These are phyloP conservation scores for Venturia pyrina DNA, from an alignment of 2,329 filamentous ascomycete genomes.

Conservation along the genomic window DNA sequence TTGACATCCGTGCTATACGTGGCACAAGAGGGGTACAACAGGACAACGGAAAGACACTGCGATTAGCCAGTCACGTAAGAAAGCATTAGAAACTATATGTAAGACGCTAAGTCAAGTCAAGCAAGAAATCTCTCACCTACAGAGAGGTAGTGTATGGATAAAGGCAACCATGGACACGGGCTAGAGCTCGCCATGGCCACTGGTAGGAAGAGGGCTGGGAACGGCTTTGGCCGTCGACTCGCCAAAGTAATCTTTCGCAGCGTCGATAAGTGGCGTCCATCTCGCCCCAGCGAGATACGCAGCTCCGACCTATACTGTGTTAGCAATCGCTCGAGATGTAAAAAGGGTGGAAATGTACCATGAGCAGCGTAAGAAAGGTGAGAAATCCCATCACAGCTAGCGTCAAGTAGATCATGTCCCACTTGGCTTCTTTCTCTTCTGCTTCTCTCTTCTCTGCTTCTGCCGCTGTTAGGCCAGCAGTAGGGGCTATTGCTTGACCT, in stretches of 20 bases:
- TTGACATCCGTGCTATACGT: slow-evolving; percentile 93
- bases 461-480: slow-evolving; percentile 32
- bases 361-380: slow-evolving; percentile 58
- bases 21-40: not conserved
- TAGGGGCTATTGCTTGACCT: slow-evolving; percentile 31
- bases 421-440: slow-evolving; percentile 34
- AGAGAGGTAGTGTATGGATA: not conserved
- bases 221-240: not conserved
- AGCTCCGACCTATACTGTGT: slow-evolving; percentile 50
- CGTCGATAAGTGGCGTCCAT: slow-evolving; percentile 45
- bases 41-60: not conserved
- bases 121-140: not conserved
- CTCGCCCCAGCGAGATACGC: slow-evolving; percentile 75
- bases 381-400: slow-evolving; percentile 59
- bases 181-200: slow-evolving; percentile 10
- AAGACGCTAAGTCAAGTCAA: not conserved
- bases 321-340: slow-evolving; percentile 7
- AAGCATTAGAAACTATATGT: not conserved
- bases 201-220: not conserved
- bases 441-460: slow-evolving; percentile 48
- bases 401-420: slow-evolving; percentile 54
- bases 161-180: not conserved
- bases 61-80: not conserved
- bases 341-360: slow-evolving; percentile 51
- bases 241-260: slow-evolving; percentile 25